phyloP scores from a whole-genome alignment of 768 basidiomycete species.

The Russula sp. region DNA sequence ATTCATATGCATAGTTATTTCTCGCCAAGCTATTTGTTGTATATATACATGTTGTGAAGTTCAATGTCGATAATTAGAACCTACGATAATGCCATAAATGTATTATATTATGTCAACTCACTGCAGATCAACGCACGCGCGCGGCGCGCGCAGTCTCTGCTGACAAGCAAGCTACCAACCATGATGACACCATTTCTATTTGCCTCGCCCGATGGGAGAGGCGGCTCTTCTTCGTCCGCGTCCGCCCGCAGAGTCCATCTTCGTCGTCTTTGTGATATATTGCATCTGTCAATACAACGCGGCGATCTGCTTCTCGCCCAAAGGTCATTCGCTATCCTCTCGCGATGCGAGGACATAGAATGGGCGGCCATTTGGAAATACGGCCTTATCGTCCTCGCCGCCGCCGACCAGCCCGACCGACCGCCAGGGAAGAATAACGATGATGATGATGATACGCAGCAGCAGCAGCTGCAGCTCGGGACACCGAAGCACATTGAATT shows the following conservation, averaged over 20 bases:
- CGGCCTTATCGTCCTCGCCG: conserved; percentile 53
- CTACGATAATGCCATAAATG: neutral
- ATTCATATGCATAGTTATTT: too few species aligned
- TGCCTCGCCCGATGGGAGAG: conserved; percentile 50
- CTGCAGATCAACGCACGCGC: conserved; percentile 4
- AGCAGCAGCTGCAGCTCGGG: too few species aligned
- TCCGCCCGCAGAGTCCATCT: conserved; percentile 69
- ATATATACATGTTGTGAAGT: neutral
- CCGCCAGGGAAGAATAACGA: too few species aligned
- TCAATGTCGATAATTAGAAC: neutral
- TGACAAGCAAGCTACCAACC: conserved; percentile 35
- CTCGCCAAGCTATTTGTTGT: neutral
- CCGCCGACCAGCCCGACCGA: conserved; percentile 22
- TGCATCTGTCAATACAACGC: conserved; percentile 68
- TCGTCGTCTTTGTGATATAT: conserved; percentile 67
- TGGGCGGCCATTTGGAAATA: conserved; percentile 73
- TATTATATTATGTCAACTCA: neutral
- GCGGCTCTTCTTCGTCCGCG: conserved; percentile 48
- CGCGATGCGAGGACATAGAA: conserved; percentile 71
- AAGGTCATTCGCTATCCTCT: conserved; percentile 70
- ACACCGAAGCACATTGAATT: conserved; percentile 51
- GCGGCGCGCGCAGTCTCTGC: too few species aligned
- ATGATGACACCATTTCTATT: conserved; percentile 50
- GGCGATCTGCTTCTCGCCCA: conserved; percentile 61
- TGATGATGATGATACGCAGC: too few species aligned